Conservation (phyloP, 176 grass and related monocot genomes). For the Oropetium thomaeum region DNA sequence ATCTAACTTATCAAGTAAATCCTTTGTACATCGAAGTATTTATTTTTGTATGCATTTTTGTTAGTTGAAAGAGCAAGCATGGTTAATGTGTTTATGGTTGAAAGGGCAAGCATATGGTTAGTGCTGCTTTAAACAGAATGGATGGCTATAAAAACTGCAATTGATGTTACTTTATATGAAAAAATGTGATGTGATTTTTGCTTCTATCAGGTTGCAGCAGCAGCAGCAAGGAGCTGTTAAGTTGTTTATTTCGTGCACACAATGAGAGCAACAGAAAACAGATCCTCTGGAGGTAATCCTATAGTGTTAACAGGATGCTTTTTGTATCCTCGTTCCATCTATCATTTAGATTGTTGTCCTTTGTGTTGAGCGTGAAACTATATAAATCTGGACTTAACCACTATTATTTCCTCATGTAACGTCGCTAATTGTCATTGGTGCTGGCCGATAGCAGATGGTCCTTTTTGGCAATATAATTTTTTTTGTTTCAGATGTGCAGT, state of each 20-base stretch:
- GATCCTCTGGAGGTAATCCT: neutral
- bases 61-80: slow-evolving; percentile 22
- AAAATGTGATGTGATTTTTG: neutral
- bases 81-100: neutral
- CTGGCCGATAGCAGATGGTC: neutral
- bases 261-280: slow-evolving; percentile 1
- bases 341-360: neutral
- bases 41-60: neutral
- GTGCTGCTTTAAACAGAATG: neutral
- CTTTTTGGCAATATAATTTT: neutral
- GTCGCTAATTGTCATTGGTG: neutral
- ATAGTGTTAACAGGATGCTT: neutral
- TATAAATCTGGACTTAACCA: neutral
- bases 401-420: neutral
- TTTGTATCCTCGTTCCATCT: neutral
- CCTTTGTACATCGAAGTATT: neutral
- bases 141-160: neutral
- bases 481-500: neutral
- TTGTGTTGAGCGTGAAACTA: neutral
- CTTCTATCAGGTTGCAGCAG: neutral
- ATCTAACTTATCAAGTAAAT: slow-evolving; percentile 8
- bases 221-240: neutral
- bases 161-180: neutral
- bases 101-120: slow-evolving; percentile 6
- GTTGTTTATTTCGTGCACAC: neutral